Percentiles rank a stretch among this genome's conserved stretches.
Conservation (phyloP, 2,329 filamentous ascomycete species). For the Paracoccidioides lutzii region DNA sequence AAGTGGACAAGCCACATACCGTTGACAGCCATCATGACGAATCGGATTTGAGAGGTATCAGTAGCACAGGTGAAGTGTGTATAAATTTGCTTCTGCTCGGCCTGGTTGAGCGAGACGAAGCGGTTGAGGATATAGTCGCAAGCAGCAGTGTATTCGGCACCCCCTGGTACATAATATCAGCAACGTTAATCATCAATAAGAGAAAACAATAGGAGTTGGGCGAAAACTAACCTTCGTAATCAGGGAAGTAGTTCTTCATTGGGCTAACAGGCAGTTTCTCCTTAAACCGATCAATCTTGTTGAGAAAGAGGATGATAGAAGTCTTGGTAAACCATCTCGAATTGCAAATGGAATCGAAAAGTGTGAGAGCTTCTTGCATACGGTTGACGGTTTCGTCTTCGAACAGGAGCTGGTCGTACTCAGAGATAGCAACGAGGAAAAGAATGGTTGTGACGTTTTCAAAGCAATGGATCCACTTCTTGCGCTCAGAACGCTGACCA, state of each 20-base stretch:
- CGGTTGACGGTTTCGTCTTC: conserved; percentile 86
- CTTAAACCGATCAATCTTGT: conserved; percentile 66
- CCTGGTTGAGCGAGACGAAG: conserved; percentile 96
- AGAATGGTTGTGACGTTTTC: conserved; percentile 96
- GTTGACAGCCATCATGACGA: conserved; percentile 99
- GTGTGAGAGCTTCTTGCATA: conserved; percentile 59
- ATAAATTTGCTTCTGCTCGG: conserved; percentile 99
- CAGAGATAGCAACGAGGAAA: conserved; percentile 91
- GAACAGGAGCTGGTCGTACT: conserved; percentile 92
- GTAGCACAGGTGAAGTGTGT: conserved; percentile 99
- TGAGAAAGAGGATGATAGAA: conserved; percentile 59
- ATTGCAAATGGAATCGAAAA: conserved; percentile 63
- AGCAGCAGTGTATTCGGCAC: conserved; percentile 85
- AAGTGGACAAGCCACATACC: conserved; percentile 44
- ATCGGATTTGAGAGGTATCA: conserved; percentile 96
- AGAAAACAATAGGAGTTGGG: conserved; percentile 1
- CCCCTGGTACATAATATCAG: conserved; percentile 41
- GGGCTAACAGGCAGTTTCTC: conserved; percentile 60
- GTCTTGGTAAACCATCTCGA: conserved; percentile 61
- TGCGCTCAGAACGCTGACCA: conserved; percentile 87
- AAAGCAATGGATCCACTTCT: conserved; percentile 99
- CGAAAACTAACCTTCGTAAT: conserved; percentile 51
- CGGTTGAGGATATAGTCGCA: conserved; percentile 99
- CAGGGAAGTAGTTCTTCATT: conserved; percentile 65
- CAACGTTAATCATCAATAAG: conserved; percentile 7